These are phyloP conservation scores for Ogataea ganodermae DNA, from an alignment of 805 yeast genomes.

Conservation along the genomic window DNA sequence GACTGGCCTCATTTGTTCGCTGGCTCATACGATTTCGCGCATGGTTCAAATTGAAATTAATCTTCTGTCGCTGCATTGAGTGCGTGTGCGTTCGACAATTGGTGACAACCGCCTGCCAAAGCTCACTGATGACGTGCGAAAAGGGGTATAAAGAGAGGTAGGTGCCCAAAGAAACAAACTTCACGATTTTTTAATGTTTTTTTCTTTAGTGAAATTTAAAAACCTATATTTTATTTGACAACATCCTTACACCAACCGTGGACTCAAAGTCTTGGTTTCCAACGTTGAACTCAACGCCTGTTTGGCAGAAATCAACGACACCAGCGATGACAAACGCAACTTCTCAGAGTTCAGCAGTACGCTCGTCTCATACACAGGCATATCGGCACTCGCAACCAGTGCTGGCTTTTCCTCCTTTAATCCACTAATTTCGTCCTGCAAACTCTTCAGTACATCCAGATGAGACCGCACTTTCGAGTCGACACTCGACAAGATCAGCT, in stretches of 20 bases:
- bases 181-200: neutral
- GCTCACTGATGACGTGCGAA: too few species aligned
- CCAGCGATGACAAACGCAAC: conserved; percentile 14
- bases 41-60: conserved; percentile 30
- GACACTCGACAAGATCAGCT: conserved; percentile 29
- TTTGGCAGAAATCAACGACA: conserved; percentile 18
- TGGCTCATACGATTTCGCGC: conserved; percentile 33
- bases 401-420: conserved; percentile 3
- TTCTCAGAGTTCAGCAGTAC: conserved; percentile 7
- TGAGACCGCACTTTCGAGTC: conserved; percentile 27
- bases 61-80: conserved; percentile 25
- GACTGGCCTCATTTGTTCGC: conserved; percentile 37
- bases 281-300: conserved; percentile 13
- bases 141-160: too few species aligned
- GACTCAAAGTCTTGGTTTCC: neutral
- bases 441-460: conserved; percentile 18
- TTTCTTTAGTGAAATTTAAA: neutral
- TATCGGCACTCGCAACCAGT: neutral
- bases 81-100: neutral
- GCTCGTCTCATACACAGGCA: neutral
- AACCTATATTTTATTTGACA: neutral
- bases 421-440: conserved; percentile 18
- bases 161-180: too few species aligned
- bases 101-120: too few species aligned
- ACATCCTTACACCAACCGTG: conserved; percentile 2